Conservation (phyloP, 495 filamentous ascomycete genomes). For the Tetracladium setigerum region DNA sequence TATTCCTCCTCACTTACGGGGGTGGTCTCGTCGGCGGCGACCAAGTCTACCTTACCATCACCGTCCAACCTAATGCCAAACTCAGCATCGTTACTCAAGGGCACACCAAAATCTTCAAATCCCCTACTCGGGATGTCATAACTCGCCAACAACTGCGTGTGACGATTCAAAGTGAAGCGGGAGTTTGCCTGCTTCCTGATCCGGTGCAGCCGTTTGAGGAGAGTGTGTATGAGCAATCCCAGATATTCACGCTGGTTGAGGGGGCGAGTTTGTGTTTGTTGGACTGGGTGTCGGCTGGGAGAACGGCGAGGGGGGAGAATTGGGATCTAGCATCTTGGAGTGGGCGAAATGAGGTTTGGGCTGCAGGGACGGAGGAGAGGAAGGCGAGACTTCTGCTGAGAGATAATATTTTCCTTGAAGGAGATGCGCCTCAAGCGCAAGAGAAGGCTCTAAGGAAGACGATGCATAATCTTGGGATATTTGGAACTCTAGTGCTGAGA, state of each 20-base stretch:
- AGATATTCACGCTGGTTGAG: conserved; percentile 61
- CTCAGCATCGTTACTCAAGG: conserved; percentile 89
- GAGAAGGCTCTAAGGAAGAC: conserved; percentile 38
- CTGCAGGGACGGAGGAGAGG: conserved; percentile 12
- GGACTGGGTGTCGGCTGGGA: conserved; percentile 88
- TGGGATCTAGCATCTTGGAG: conserved; percentile 76
- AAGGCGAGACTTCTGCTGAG: conserved; percentile 59
- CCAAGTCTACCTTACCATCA: conserved; percentile 62
- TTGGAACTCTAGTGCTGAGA: conserved; percentile 77
- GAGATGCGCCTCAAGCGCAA: conserved; percentile 25
- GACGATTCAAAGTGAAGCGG: conserved; percentile 50
- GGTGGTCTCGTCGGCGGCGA: conserved; percentile 88
- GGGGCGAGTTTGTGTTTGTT: conserved; percentile 64
- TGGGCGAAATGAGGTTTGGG: conserved; percentile 83
- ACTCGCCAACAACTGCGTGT: conserved; percentile 65
- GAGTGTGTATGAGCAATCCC: conserved; percentile 74
- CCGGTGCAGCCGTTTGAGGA: conserved; percentile 81
- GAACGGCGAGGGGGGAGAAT: conserved; percentile 79
- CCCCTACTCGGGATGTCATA: conserved; percentile 43
- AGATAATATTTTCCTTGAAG: conserved; percentile 72
- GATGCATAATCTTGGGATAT: conserved; percentile 59
- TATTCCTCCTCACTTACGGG: conserved; percentile 89
- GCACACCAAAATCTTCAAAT: conserved; percentile 92
- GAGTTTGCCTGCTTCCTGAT: conserved; percentile 88
- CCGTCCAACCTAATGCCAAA: conserved; percentile 53